Base-by-base conservation (phyloP, 2,329 filamentous ascomycete species). In the Coniella vitis region DNA sequence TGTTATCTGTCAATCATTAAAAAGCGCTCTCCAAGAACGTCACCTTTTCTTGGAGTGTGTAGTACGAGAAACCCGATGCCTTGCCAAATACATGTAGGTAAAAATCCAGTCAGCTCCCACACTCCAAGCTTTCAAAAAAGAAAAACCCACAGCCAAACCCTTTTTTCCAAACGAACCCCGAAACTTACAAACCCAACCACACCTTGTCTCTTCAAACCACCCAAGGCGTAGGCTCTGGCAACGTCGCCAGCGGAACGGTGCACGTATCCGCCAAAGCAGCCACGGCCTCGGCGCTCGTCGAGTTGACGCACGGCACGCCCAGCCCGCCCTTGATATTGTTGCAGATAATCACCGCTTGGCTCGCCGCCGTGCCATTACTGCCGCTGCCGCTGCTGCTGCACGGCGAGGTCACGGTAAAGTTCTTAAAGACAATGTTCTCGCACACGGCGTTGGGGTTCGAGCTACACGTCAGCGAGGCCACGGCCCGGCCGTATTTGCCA, bases 391-490 rank as follows among this genome's bases (percentile, higher is more conserved):
- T 47, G 32, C 41, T 51, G 13, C 65, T 66, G 35, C 68, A 68
- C 0, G 78, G 78, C 38, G 71, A 77, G 0, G 66, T 74, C 45
- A 83, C 59, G 49, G 75, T 66, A 54, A 83, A 80, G 51, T 75
- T 67, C 53, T 73, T 69, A 47, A 83, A 66, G 7, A 67, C 66
- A 55, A 83, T 79, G 43, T 74, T 73, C 42, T 69, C 68, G 57
- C 79, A 83, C 4, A 79, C 71, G 0, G 78, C 76, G 37, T 74
- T 57, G 20, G 66, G 62, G 53, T 63, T 77, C 1, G 74, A 73
- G 14, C 73, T 77, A 59, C 79, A 82, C 0, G 72, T 74, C 51
- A 83, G 60, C 39, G 72, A 69, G 0, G 73, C 79, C 2, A 81
- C 74, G 2, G 73, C 72, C 17, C 69, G 69, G 1, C 76, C 76